Percentiles rank a stretch among this genome's conserved stretches.
Conservation (phyloP, 2,329 filamentous ascomycete genomes). For the Phyllosticta paracitricarpa region DNA sequence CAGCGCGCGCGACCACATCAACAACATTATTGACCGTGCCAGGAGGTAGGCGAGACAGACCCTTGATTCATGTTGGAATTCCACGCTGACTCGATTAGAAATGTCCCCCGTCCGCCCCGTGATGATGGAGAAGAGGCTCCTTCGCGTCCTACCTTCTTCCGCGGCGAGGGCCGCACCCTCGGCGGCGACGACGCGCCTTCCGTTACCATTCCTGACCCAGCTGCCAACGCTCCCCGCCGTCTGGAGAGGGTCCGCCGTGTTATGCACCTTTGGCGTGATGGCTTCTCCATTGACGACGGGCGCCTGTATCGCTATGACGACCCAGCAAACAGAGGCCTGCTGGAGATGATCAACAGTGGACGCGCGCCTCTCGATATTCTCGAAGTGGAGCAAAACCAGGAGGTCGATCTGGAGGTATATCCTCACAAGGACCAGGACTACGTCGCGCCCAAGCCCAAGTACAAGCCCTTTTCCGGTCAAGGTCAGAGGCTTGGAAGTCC, state of each 20-base stretch:
- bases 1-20: constrained; percentile 34
- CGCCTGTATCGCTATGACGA: constrained; percentile 70
- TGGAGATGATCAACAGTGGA: constrained; percentile 67
- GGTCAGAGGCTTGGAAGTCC: constrained; percentile 69
- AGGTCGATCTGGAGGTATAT: constrained; percentile 66
- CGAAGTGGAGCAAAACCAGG: constrained; percentile 64
- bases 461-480: constrained; percentile 62
- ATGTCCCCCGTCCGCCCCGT: constrained; percentile 46
- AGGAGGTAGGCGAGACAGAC: constrained; percentile 24
- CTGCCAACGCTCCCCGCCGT: constrained; percentile 24
- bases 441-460: constrained; percentile 60
- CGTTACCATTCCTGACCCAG: constrained; percentile 55
- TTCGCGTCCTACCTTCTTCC: constrained; percentile 46
- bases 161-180: constrained; percentile 62
- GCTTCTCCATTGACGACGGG: constrained; percentile 78
- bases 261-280: constrained; percentile 73
- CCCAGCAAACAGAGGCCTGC: constrained; percentile 59
- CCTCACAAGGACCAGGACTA: constrained; percentile 69
- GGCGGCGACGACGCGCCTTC: constrained; percentile 69
- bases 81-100: constrained; percentile 36
- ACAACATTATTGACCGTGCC: constrained; percentile 40
- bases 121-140: constrained; percentile 43
- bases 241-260: constrained; percentile 53
- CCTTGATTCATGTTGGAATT: background rate
- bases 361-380: constrained; percentile 69